Base-by-base conservation (phyloP, 1,284 basidiomycete genomes). In the Sporisorium exsertum region DNA sequence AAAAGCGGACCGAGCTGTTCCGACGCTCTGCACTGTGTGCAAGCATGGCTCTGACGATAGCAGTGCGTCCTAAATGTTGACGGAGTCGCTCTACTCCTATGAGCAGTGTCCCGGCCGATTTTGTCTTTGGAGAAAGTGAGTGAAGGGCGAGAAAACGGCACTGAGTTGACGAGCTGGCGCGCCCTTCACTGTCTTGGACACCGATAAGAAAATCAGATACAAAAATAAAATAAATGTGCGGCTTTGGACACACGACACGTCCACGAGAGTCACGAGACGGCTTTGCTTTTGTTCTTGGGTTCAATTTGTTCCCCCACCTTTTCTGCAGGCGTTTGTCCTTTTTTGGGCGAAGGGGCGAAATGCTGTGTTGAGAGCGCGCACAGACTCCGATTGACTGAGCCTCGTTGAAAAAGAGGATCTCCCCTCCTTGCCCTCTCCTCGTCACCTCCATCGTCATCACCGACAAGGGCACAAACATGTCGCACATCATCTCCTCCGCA, bases 401-500 rank as follows among this genome's bases (percentile, higher is more conserved):
- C 15, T 18, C 3, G 33, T 10, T 33, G 6, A 10, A 32, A 16
- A 50, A 26, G 7, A 50, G 40, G 40, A 18, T 18, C 33, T 32
- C 12, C 22, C 49, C n/a, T 32, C 37, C 53, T 26, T 9, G 10
- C 15, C 22, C 9, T 32, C 47, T 35, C 49, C 22, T 18, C 33
- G 13, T 15, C 33, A 24, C 50, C 32, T 20, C 53, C 45, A 50
- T 10, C 57, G 20, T 46, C n/a, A 13, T 9, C 16, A 22, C 5
- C n/a, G 33, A n/a, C 26, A 13, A 3, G 46, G 7, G 24, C 40
- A 15, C 6, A 47, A 42, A 13, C 45, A 77, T 77, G 75, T 72
- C 75, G 57, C 75, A 77, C 64, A 69, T 77, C 57, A 73, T 77
- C 59, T 73, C 71, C 18, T 70, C 75, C 26, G 71, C 75, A 49